Base-by-base conservation (phyloP, 208 protist genomes). In the Strigomonas culicis region DNA sequence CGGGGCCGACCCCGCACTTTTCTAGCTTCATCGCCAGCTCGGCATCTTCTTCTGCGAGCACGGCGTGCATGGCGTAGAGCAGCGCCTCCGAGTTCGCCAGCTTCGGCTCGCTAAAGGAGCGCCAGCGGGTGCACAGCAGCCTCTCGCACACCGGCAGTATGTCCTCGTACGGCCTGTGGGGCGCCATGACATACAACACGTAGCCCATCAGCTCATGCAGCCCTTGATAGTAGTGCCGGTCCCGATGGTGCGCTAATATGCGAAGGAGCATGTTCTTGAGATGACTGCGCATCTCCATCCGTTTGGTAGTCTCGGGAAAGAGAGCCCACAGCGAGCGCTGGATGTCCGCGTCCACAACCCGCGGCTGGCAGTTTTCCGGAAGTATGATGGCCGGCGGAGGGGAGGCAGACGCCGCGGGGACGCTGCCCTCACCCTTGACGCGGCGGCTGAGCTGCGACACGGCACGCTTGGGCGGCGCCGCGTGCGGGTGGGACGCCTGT, bases 121-220 rank as follows among this genome's bases (percentile, higher is more conserved):
- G 50, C 84, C 79, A 90, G 28, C 80, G 86, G 8, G 80, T 80
- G 19, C 52, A 59, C 7, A 95, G 72, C 44, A 95, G 66, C 31
- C 59, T 44, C 59, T 81, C 72, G 66, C 86, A 93, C 44, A 95
- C 74, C 22, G 77, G 65, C 41, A 83, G 69, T 6, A 85, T 63
- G 10, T 80, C 70, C 58, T 91, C 76, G 36, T 49, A 28, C 6
- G 68, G 47, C 10, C 69, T 50, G 39, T 76, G 53, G 3, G 77
- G 78, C 28, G 61, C 67, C 64, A 92, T 68, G 22, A 81, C 70
- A 65, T 86, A 92, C 82, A 93, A 79, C 28, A 93, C 66, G 59
- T 84, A 93, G 30, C 86, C 90, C 59, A 95, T 77, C 17, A 95
- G 64, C 67, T 95, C 90, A 57, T 95, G 83, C 59, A 95, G 71